phyloP scores from a whole-genome alignment of 2,329 filamentous ascomycete genomes.

The Hymenoscyphus scutula region DNA sequence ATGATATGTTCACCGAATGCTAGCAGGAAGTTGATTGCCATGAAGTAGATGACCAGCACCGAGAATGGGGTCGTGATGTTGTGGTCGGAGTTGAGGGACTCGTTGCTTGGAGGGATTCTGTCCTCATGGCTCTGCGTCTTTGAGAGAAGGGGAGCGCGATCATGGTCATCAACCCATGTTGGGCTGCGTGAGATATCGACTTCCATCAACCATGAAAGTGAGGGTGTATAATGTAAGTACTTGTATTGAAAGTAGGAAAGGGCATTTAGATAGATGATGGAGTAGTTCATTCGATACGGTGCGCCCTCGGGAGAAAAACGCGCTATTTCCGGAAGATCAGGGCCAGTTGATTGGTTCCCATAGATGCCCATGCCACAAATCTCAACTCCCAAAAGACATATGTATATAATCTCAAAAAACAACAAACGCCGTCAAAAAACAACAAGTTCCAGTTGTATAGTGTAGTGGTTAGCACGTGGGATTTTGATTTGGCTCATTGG shows the following conservation, averaged over 20 bases:
- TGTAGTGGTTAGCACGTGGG: conserved; percentile 9
- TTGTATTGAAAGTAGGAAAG: neutral
- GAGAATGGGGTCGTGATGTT: conserved; percentile 5
- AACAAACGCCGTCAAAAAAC: neutral
- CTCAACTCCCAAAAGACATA: neutral
- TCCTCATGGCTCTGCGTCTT: neutral
- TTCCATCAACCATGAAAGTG: neutral
- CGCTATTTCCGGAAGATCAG: neutral
- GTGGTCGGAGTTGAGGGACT: neutral
- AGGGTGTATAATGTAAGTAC: too few species aligned
- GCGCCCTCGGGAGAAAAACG: neutral
- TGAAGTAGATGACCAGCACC: conserved; percentile 30
- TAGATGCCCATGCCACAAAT: neutral
- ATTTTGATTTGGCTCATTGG: neutral
- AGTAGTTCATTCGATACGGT: neutral
- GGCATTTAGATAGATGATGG: neutral
- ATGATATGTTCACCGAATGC: conserved; percentile 34
- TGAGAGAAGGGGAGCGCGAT: neutral
- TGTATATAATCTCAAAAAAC: neutral
- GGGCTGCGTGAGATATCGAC: neutral
- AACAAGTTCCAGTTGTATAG: conserved; percentile 3
- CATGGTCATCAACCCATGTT: neutral
- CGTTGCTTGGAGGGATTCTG: neutral
- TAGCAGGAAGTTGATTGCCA: conserved; percentile 35
- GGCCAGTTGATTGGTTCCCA: neutral